Percentiles rank a stretch among this genome's conserved stretches.
Conservation (phyloP, 2,329 filamentous ascomycete genomes). For the Fusarium nanum region DNA sequence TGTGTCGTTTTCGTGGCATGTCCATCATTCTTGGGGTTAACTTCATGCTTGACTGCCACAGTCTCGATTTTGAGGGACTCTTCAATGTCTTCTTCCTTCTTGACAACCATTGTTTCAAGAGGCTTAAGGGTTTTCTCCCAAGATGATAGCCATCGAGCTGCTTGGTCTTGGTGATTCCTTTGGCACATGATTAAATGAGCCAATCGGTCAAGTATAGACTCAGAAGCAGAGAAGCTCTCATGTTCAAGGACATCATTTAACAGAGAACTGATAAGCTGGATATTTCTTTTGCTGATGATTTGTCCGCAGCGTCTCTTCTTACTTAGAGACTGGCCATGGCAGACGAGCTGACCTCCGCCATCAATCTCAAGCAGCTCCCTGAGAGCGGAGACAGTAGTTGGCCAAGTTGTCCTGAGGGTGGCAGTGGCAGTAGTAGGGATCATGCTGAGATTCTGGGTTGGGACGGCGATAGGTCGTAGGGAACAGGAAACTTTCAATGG, state of each 20-base stretch:
- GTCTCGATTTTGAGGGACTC: neutral
- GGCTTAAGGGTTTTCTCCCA: slow-evolving; percentile 33
- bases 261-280: slow-evolving; percentile 6
- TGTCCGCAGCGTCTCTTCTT: neutral
- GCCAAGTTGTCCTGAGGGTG: slow-evolving; percentile 13
- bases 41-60: neutral
- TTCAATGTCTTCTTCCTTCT: slow-evolving; percentile 11
- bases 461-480: neutral
- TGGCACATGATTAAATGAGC: slow-evolving; percentile 39
- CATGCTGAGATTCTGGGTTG: slow-evolving; percentile 16
- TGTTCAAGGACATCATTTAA: slow-evolving; percentile 16
- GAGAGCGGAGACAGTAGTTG: slow-evolving; percentile 12
- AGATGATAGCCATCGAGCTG: neutral
- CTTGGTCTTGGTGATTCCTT: neutral
- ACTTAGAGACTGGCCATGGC: slow-evolving; percentile 20
- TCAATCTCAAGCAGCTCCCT: slow-evolving; percentile 23
- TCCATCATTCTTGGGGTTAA: neutral
- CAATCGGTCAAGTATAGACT: slow-evolving; percentile 22
- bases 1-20: neutral
- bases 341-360: neutral
- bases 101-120: neutral
- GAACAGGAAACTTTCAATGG: slow-evolving; percentile 4
- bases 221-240: slow-evolving; percentile 27
- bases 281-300: slow-evolving; percentile 9
- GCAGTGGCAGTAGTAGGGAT: neutral